phyloP scores from a whole-genome alignment of 306 rosid species.

The Vigna radiata region DNA sequence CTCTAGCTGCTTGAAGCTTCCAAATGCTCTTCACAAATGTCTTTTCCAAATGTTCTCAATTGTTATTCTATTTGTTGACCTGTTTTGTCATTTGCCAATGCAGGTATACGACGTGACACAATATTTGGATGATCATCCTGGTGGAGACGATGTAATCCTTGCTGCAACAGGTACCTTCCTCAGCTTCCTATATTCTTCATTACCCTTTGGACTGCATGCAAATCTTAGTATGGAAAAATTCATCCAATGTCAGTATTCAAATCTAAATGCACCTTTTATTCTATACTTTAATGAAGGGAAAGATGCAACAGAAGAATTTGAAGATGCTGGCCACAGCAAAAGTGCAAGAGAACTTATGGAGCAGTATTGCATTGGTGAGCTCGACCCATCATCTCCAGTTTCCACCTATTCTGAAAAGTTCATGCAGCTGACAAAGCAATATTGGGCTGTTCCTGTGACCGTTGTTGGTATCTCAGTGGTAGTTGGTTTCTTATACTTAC shows the following conservation, averaged over 20 bases:
- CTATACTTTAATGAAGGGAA: constrained; percentile 57
- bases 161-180: constrained; percentile 68
- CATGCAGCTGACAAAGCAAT: constrained; percentile 57
- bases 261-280: constrained; percentile 32
- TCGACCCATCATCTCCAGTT: constrained; percentile 57
- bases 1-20: constrained; percentile 9
- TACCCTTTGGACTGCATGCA: not conserved
- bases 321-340: constrained; percentile 93
- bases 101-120: constrained; percentile 84
- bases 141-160: constrained; percentile 84
- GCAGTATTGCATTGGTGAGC: constrained; percentile 70
- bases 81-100: constrained; percentile 23
- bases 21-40: constrained; percentile 17
- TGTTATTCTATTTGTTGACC: constrained; percentile 26
- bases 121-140: constrained; percentile 94
- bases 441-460: constrained; percentile 67
- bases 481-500: constrained; percentile 61
- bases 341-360: constrained; percentile 75
- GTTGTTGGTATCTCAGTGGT: constrained; percentile 64
- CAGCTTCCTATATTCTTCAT: constrained; percentile 23
- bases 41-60: constrained; percentile 6
- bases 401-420: constrained; percentile 54
- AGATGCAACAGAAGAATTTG: constrained; percentile 92
- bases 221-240: constrained; percentile 6
- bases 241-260: constrained; percentile 32